Evolutionary conservation across 306 rosid species (phyloP), one percentile per base, ranked within the genome.

Genomic region (Dalbergia oliveri): DNA sequence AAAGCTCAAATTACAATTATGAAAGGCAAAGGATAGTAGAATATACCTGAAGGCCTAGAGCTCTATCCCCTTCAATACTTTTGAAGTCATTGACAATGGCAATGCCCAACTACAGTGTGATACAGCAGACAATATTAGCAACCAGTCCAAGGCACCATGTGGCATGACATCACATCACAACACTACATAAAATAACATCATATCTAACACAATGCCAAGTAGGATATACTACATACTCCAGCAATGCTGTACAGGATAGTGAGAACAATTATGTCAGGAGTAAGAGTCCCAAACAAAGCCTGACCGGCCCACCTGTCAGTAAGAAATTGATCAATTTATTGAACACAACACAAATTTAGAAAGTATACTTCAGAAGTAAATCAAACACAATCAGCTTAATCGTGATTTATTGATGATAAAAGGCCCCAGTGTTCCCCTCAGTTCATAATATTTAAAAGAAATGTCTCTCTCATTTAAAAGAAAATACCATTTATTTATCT

Each of bases 251-350:
- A 96, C 75, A 96, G 83, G 61, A 93, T 81, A 13, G 99, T 93
- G 68, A 96, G 94, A 84, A 96, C 89, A 71, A 96, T 61, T 62
- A 93, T 85, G 60, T 95, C 99, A 12, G 98, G 94, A 57, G 94
- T 87, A 77, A 96, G 99, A 70, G 98, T 96, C 76, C 99, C 99
- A 82, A 96, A 96, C 85, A 96, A 88, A 83, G 98, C 98, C 78
- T 96, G 99, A 78, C 99, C 99, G 26, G 99, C 99, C 99, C 99
- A 96, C 99, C 99, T 96, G 84, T 66, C 77, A 85, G 68, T 2
- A 80, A 62, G 74, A 82, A 69, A 80, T 62, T 49, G 60, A 82
- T 76, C 35, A 51, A 63, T 44, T 71, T 61, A 44, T 35, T 11
- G 23, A 53, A 51, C 35, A 79, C 41, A 21, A 41, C 12, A 33